phyloP scores from a whole-genome alignment of 2,329 filamentous ascomycete species.

The Cladosporium sp. region DNA sequence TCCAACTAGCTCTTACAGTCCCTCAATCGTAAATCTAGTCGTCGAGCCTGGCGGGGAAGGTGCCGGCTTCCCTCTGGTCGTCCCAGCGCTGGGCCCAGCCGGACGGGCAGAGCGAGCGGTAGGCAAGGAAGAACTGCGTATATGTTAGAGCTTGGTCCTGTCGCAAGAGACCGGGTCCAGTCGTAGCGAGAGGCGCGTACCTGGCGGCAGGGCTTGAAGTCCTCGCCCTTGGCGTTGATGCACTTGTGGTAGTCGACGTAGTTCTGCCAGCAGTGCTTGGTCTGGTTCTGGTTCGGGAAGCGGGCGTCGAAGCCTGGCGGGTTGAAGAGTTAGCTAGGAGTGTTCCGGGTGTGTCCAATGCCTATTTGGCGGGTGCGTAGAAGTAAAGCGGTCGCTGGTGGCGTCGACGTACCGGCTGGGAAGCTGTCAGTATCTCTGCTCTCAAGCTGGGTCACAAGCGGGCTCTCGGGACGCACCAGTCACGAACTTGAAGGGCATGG shows the following conservation, averaged over 20 bases:
- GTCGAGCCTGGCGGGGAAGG: constrained; percentile 51
- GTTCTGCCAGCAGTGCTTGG: constrained; percentile 99
- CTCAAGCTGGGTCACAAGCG: constrained; percentile 31
- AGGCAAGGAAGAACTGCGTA: constrained; percentile 85
- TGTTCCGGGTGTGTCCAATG: background rate
- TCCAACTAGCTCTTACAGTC: constrained; percentile 7
- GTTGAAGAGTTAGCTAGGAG: background rate
- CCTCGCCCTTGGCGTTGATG: constrained; percentile 96
- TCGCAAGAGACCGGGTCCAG: background rate
- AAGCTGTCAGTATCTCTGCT: constrained; percentile 22
- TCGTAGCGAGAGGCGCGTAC: constrained; percentile 47
- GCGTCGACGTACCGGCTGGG: constrained; percentile 30
- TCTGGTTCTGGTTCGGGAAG: constrained; percentile 96
- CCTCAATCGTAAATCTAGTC: constrained; percentile 31
- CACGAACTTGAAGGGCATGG: constrained; percentile 99
- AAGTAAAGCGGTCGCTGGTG: background rate
- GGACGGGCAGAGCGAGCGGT: constrained; percentile 95
- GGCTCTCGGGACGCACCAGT: constrained; percentile 66
- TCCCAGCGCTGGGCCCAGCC: constrained; percentile 94
- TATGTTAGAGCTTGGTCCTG: background rate
- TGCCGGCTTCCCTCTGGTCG: constrained; percentile 72
- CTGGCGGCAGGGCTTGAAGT: constrained; percentile 95
- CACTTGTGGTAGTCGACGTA: constrained; percentile 99
- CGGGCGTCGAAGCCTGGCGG: constrained; percentile 88
- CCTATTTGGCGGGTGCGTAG: background rate